Percentiles rank a stretch among this genome's conserved stretches.
Evolutionary conservation across 2,329 filamentous ascomycete genomes (phyloP).

Genomic region (Penicillium sp.): DNA sequence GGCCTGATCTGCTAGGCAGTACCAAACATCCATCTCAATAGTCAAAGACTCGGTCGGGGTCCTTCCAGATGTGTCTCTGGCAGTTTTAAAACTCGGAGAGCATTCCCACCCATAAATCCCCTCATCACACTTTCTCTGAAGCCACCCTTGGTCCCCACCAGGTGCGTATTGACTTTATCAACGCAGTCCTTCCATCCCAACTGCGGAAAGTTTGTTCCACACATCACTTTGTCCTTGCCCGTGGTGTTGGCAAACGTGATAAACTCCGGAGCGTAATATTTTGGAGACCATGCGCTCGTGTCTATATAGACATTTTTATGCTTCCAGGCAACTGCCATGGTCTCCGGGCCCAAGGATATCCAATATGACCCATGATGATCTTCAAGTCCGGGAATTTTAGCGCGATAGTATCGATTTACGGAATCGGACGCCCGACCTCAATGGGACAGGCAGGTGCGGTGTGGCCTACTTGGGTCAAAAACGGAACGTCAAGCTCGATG

Average conservation of each 20-base stretch:
- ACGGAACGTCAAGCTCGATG: too few species aligned
- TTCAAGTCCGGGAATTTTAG: too few species aligned
- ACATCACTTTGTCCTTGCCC: conserved; percentile 27
- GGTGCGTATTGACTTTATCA: conserved; percentile 9
- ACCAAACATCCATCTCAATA: too few species aligned
- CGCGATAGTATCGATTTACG: too few species aligned
- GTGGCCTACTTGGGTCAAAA: too few species aligned
- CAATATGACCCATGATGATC: too few species aligned
- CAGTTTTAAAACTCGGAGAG: neutral
- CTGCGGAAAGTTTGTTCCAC: conserved; percentile 30
- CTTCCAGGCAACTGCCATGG: too few species aligned
- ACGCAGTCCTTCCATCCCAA: conserved; percentile 25
- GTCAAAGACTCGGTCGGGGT: neutral
- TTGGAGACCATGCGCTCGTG: conserved; percentile 8
- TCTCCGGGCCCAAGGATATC: too few species aligned
- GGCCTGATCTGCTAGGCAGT: too few species aligned
- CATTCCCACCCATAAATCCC: neutral
- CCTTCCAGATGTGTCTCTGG: neutral
- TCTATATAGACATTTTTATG: too few species aligned
- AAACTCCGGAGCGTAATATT: conserved; percentile 26
- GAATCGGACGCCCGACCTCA: too few species aligned
- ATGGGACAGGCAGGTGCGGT: too few species aligned
- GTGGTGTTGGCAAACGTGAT: conserved; percentile 27
- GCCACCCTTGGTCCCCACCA: neutral
- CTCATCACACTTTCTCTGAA: neutral